phyloP scores from a whole-genome alignment of 2,329 filamentous ascomycete genomes.

The Cordyceps tenuipes region DNA sequence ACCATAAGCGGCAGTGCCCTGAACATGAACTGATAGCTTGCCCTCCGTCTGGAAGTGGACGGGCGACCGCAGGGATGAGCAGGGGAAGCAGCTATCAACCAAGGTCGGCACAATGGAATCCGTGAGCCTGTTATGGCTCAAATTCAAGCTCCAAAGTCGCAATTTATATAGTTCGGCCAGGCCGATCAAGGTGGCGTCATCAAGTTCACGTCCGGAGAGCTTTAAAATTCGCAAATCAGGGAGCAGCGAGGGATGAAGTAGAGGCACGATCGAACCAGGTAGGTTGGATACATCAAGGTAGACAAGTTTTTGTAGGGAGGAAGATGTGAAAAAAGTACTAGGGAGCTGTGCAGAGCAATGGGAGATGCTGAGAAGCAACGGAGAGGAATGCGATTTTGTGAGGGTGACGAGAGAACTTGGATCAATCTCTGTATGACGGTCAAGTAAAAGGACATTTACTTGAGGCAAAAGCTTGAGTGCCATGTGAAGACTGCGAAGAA shows the following conservation, averaged over 20 bases:
- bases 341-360: constrained; percentile 33
- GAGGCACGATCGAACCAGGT: constrained; percentile 34
- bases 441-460: constrained; percentile 38
- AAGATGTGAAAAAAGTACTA: constrained; percentile 29
- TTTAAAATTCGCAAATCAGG: constrained; percentile 45
- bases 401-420: constrained; percentile 26
- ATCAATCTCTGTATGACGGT: constrained; percentile 38
- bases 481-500: constrained; percentile 27
- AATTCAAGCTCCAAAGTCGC: constrained; percentile 50
- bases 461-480: constrained; percentile 34
- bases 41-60: constrained; percentile 39
- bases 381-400: constrained; percentile 14
- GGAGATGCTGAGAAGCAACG: constrained; percentile 38
- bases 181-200: constrained; percentile 28
- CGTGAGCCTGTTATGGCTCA: constrained; percentile 43
- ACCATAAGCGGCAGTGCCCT: constrained; percentile 29
- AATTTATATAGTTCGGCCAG: constrained; percentile 24
- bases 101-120: constrained; percentile 32
- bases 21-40: constrained; percentile 23
- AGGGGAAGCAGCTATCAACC: constrained; percentile 24
- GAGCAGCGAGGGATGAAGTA: constrained; percentile 29
- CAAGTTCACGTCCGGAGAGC: constrained; percentile 37
- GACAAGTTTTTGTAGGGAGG: constrained; percentile 32
- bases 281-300: constrained; percentile 46
- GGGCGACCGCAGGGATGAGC: constrained; percentile 26